These are phyloP conservation scores for Kingdonia uniflora DNA, from an alignment of 164 flowering plant species.

Conservation along the genomic window DNA sequence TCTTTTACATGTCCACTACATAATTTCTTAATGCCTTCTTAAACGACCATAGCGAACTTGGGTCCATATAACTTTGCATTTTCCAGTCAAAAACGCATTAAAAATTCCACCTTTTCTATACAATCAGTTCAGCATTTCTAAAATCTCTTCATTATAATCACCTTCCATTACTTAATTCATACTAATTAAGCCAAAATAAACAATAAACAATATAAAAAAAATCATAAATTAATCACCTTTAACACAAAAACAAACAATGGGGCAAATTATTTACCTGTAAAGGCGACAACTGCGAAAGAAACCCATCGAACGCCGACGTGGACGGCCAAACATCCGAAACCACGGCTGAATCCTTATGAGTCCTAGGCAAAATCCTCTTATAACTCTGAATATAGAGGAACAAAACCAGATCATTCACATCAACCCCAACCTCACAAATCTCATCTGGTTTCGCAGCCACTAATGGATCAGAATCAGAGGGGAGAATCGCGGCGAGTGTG, in stretches of 20 bases:
- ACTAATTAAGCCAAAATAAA: not conserved
- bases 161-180: too few species aligned
- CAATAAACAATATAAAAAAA: not conserved
- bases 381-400: conserved; percentile 84
- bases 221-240: too few species aligned
- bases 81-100: too few species aligned
- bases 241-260: too few species aligned
- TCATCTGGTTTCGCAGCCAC: conserved; percentile 27
- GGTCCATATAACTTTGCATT: too few species aligned
- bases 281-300: conserved; percentile 82
- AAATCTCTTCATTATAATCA: too few species aligned
- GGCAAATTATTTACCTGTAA: conserved; percentile 64
- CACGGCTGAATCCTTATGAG: conserved; percentile 85
- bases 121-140: too few species aligned
- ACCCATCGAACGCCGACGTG: conserved; percentile 91
- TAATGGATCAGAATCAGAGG: conserved; percentile 43
- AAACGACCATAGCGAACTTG: too few species aligned
- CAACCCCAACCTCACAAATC: conserved; percentile 42
- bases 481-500: conserved; percentile 61
- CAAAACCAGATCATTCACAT: conserved; percentile 65
- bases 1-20: too few species aligned
- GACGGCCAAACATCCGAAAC: conserved; percentile 98
- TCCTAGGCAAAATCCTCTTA: conserved; percentile 66
- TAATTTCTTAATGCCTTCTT: too few species aligned
- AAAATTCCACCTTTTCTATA: too few species aligned